Evolutionary conservation across 2,329 filamentous ascomycete species (phyloP), one percentile per base, ranked within the genome.

Genomic region (Chaetomiaceae sp.): DNA sequence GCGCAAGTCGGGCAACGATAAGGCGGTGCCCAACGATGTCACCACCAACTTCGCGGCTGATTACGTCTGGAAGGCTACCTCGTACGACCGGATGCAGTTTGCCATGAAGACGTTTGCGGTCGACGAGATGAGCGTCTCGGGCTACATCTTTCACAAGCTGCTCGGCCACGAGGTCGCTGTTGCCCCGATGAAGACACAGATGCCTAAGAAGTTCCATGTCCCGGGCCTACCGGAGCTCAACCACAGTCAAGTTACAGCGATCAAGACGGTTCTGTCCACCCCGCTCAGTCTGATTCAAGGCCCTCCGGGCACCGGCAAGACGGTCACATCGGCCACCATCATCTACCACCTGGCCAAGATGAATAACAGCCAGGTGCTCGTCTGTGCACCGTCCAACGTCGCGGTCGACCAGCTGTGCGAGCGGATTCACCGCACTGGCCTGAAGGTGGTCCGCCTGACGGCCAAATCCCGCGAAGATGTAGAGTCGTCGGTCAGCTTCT

Each of bases 31-130:
- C 0, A 95, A 88, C 0, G 91, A 98, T 60, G 93, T 91, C 66
- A 95, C 91, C 0, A 88, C 95, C 68, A 95, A 96, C 66, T 98
- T 98, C 68, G 95, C 89, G 14, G 93, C 91, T 55, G 93, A 98
- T 65, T 98, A 98, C 62, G 93, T 98, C 46, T 98, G 93, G 93
- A 98, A 98, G 65, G 93, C 94, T 12, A 98, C 94, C 0, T 97
- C 91, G 0, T 98, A 98, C 64, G 93, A 98, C 62, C 90, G 93
- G 53, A 98, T 98, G 93, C 93, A 98, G 66, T 81, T 90, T 56
- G 94, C 93, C 45, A 97, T 98, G 91, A 97, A 96, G 75, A 97
- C 88, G 0, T 98, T 98, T 63, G 93, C 93, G 6, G 83, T 97
- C 36, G 91, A 98, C 58, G 93, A 98, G 67, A 87, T 95, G 85